phyloP scores from a whole-genome alignment of 306 rosid species.

The Malus sylvestris region DNA sequence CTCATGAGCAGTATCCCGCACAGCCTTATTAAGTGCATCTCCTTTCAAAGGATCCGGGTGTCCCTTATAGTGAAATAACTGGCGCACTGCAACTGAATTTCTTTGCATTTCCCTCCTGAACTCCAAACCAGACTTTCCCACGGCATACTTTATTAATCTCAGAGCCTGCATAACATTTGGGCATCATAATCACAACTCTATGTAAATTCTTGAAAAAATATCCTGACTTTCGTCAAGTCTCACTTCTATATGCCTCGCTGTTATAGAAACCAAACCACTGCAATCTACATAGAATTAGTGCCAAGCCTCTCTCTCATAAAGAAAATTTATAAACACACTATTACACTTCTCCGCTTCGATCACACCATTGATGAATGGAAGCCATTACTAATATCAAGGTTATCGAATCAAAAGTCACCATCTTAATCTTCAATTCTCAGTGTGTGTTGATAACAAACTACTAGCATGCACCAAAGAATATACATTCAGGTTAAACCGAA shows the following conservation, averaged over 20 bases:
- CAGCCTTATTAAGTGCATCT: slow-evolving; percentile 90
- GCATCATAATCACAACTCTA: background rate
- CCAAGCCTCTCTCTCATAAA: background rate
- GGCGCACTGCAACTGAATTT: slow-evolving; percentile 83
- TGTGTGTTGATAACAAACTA: background rate
- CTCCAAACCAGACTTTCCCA: slow-evolving; percentile 94
- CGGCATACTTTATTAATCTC: slow-evolving; percentile 80
- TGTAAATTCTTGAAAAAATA: background rate
- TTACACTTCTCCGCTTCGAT: background rate
- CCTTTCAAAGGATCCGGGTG: slow-evolving; percentile 87
- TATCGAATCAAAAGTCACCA: background rate
- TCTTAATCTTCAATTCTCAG: background rate
- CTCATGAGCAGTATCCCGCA: slow-evolving; percentile 88
- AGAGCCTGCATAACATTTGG: slow-evolving; percentile 53
- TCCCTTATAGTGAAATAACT: slow-evolving; percentile 87
- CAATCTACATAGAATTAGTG: background rate
- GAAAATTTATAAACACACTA: background rate
- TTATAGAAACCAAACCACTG: background rate
- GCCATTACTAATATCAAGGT: background rate
- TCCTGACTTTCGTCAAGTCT: background rate
- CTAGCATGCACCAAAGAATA: background rate
- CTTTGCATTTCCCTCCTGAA: slow-evolving; percentile 99
- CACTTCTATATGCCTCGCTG: background rate
- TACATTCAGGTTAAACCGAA: background rate
- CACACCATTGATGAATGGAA: background rate